Evolutionary conservation across 441 rosid species (phyloP), one percentile per base, ranked within the genome.

Genomic region (Bocquillonia castaneifolia): DNA sequence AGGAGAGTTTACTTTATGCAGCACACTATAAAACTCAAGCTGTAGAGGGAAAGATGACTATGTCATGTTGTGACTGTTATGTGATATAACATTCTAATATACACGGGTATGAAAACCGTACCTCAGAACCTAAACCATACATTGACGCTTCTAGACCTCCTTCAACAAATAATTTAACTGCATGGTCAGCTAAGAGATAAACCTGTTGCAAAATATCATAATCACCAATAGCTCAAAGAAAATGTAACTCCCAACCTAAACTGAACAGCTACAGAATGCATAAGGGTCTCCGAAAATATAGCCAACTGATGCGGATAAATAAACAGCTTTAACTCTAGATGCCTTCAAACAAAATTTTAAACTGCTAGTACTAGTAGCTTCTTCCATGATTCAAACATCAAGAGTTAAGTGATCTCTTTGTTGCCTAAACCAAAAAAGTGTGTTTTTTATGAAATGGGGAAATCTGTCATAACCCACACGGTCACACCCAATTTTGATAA

Each of bases 81-180:
- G 10, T 50, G 54, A 50, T 50, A 50, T 22, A 50, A 50, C 6
- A 50, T 50, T 50, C 28, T 20, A 50, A 20, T 22, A 50, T 12
- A 50, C 5, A 10, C 15, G 40, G 66, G 57, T 31, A 57, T 22
- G 50, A 10, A 59, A 57, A 69, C 13, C 64, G 56, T 82, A 85
- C 99, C 97, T 94, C 99, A 64, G 93, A 82, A 74, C 97, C 99
- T 77, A 94, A 83, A 75, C 93, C 79, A 67, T 89, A 83, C 79
- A 94, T 66, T 61, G 96, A 81, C 69, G 86, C 76, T 82, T 94
- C 97, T 72, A 86, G 71, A 48, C 99, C 99, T 65, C 77, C 96
- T 85, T 94, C 99, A 58, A 83, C 93, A 73, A 84, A 87, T 67
- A 94, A 78, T 82, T 94, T 94, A 64, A 92, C 83, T 17, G 80